A percentile compares a stretch with the other conserved stretches of the same genome.
Evolutionary conservation across 768 basidiomycete species (phyloP).

Genomic region (Agaricus blazei): DNA sequence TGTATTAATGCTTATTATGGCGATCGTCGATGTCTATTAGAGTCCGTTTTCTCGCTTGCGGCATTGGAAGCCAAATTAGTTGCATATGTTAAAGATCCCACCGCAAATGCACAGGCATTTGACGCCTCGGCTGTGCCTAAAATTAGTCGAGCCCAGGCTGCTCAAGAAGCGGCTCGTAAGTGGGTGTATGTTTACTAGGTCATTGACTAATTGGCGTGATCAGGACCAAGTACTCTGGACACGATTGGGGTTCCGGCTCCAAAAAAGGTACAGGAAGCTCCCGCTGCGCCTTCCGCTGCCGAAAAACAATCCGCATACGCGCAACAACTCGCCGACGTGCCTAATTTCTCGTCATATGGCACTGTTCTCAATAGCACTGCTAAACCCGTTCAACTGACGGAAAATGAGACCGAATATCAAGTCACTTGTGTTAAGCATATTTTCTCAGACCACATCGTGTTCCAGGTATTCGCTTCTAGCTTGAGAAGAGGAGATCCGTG

Average conservation of each 20-base stretch:
- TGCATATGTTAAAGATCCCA: conserved; percentile 85
- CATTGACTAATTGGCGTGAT: no score
- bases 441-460: conserved; percentile 92
- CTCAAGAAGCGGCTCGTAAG: conserved; percentile 84
- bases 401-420: conserved; percentile 97
- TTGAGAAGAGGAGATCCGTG: not conserved
- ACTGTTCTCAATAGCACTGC: conserved; percentile 80
- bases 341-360: conserved; percentile 84
- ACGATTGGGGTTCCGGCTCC: conserved; percentile 71
- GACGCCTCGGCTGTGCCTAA: conserved; percentile 86
- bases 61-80: conserved; percentile 88
- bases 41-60: conserved; percentile 89
- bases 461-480: conserved; percentile 60
- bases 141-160: conserved; percentile 89
- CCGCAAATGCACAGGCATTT: conserved; percentile 68
- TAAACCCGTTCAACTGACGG: conserved; percentile 80
- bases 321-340: conserved; percentile 79
- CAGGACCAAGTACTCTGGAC: conserved; percentile 83
- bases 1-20: not conserved
- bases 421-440: conserved; percentile 96
- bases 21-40: conserved; percentile 36
- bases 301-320: conserved; percentile 87
- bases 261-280: conserved; percentile 51
- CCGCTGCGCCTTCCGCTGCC: conserved; percentile 76
- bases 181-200: no score